phyloP scores from a whole-genome alignment of 768 basidiomycete genomes.

The Mycena rosella region DNA sequence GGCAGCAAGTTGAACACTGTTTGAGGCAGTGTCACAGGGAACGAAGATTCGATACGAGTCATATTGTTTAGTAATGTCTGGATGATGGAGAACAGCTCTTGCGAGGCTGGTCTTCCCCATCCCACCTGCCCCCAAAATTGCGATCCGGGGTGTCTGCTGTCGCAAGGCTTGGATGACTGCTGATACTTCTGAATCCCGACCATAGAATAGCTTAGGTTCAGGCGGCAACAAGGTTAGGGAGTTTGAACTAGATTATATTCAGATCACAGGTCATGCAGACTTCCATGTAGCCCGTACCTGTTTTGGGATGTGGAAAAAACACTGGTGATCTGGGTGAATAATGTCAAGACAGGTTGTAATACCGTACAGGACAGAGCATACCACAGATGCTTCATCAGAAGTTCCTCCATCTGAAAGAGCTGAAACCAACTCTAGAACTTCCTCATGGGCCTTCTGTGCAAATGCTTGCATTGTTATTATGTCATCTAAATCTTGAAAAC shows the following conservation, averaged over 20 bases:
- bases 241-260: not conserved
- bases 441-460: not conserved
- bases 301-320: no score
- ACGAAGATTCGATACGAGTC: not conserved
- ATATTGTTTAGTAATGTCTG: not conserved
- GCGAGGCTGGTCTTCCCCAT: slow-evolving; percentile 3
- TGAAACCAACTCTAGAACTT: not conserved
- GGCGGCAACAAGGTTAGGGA: not conserved
- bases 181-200: not conserved
- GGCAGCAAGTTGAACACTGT: not conserved
- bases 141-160: not conserved
- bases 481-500: not conserved
- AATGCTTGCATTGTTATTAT: not conserved
- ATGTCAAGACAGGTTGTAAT: not conserved
- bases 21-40: not conserved
- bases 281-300: no score
- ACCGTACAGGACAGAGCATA: not conserved
- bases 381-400: not conserved
- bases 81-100: not conserved
- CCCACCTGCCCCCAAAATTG: not conserved
- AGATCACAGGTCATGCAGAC: no score
- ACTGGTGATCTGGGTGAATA: not conserved
- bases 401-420: not conserved
- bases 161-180: not conserved
- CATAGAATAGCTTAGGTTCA: not conserved